These are phyloP conservation scores for Zasmidium citrigriseum DNA, from an alignment of 2,329 filamentous ascomycete species.

Conservation along the genomic window DNA sequence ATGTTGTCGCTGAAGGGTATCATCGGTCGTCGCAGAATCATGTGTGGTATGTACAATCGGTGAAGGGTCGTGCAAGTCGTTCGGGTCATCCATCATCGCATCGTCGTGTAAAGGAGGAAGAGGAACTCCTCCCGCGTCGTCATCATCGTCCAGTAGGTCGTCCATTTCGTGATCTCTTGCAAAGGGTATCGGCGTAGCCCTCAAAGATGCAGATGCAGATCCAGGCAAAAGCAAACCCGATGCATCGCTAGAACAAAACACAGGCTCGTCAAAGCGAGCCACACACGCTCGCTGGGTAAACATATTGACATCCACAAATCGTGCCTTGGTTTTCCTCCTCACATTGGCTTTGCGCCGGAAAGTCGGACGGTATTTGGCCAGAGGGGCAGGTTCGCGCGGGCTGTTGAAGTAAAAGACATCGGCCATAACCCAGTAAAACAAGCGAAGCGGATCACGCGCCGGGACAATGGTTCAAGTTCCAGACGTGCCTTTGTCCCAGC, in stretches of 20 bases:
- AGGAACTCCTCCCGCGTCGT: constrained; percentile 17
- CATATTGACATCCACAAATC: constrained; percentile 19
- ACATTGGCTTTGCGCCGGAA: constrained; percentile 17
- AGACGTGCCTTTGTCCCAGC: neutral
- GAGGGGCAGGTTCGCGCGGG: constrained; percentile 16
- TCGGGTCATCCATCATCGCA: constrained; percentile 6
- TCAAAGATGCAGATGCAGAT: too few relatives aligned
- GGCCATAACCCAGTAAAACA: constrained; percentile 13
- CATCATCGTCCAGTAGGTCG: constrained; percentile 12
- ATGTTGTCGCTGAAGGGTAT: constrained; percentile 3
- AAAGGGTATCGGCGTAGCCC: constrained; percentile 6
- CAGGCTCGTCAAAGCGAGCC: constrained; percentile 30
- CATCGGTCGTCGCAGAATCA: neutral
- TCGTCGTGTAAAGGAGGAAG: constrained; percentile 1
- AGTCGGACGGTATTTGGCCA: constrained; percentile 15
- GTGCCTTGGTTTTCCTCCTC: constrained; percentile 14
- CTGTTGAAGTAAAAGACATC: constrained; percentile 32
- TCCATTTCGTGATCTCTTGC: constrained; percentile 9
- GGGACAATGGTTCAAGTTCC: constrained; percentile 1
- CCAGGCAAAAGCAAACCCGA: constrained; percentile 20
- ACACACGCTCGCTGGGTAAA: constrained; percentile 28
- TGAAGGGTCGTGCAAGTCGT: neutral
- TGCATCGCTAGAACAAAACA: constrained; percentile 26
- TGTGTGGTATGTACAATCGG: constrained; percentile 1
- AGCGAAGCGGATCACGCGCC: constrained; percentile 3